phyloP scores from a whole-genome alignment of 768 basidiomycete species.

The Cubamyces sp. region DNA sequence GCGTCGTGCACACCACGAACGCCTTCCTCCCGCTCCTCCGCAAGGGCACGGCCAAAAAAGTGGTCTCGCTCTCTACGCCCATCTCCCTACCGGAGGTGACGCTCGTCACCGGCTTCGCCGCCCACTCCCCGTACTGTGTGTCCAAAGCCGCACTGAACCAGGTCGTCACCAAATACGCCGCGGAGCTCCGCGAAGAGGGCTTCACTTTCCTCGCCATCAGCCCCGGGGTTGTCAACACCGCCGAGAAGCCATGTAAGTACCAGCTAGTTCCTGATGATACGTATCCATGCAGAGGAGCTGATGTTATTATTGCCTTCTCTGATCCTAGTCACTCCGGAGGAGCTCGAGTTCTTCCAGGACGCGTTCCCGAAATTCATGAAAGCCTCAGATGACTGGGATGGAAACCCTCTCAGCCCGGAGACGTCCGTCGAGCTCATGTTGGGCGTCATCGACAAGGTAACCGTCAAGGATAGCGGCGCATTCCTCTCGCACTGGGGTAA shows the following conservation, averaged over 20 bases:
- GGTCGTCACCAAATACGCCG: slow-evolving; percentile 43
- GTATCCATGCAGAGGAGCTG: not conserved
- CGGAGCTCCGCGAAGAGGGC: slow-evolving; percentile 33
- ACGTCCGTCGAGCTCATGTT: slow-evolving; percentile 21
- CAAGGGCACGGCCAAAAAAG: slow-evolving; percentile 38
- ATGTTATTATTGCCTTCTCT: too few species aligned
- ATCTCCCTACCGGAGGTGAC: slow-evolving; percentile 37
- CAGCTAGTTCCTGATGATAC: too few species aligned
- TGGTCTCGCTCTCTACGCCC: slow-evolving; percentile 39
- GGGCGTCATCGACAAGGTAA: slow-evolving; percentile 8
- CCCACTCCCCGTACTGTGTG: slow-evolving; percentile 35
- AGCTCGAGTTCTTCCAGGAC: slow-evolving; percentile 32
- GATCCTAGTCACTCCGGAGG: slow-evolving; percentile 27
- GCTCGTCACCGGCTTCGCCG: slow-evolving; percentile 18
- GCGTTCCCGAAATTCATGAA: slow-evolving; percentile 33
- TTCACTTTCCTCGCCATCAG: slow-evolving; percentile 42
- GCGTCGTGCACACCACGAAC: slow-evolving; percentile 41
- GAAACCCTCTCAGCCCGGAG: slow-evolving; percentile 12
- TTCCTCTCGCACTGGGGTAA: slow-evolving; percentile 34
- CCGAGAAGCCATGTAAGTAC: slow-evolving; percentile 22
- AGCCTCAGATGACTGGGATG: slow-evolving; percentile 11
- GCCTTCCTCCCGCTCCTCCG: slow-evolving; percentile 45
- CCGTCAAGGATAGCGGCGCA: slow-evolving; percentile 26
- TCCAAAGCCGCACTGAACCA: slow-evolving; percentile 45
- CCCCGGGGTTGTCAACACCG: slow-evolving; percentile 44